Evolutionary conservation across 768 basidiomycete species (phyloP), one percentile per base, ranked within the genome.

Genomic region (Daedaleopsis nitida): DNA sequence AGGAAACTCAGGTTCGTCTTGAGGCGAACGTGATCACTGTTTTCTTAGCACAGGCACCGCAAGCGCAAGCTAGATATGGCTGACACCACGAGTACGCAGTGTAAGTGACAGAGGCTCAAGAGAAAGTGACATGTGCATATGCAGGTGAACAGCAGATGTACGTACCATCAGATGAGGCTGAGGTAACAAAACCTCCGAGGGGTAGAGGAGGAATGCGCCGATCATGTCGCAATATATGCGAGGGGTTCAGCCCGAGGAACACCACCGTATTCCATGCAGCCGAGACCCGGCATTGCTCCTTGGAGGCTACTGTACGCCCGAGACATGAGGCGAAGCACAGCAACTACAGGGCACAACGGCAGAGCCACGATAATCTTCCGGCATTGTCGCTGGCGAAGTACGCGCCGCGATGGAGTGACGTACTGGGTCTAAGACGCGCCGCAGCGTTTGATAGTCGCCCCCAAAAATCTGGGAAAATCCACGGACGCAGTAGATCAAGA

Each of bases 311-410:
- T 21, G 47, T 32, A 32, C 27, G 27, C 27, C 27, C 27, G 27
- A 32, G 27, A 32, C 27, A 32, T 32, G 3, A 32, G 27, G 27
- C 27, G 27, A 32, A 7, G 27, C 27, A 32, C 27, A 32, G n/a
- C n/a, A n/a, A n/a, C n/a, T n/a, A 32, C 27, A 49, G 1, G 19
- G 27, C 51, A 35, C n/a, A 13, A 35, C 17, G 32, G 5, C n/a
- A 17, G 44, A 44, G n/a, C 52, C 19, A 62, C 61, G 61, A 58
- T 47, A 55, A 54, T 58, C 39, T 37, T 62, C 61, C 61, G 61
- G 56, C 43, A 19, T 48, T 47, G 56, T 32, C 14, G 51, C 51
- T 21, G 32, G 51, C 51, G 34, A n/a, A 51, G 49, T 48, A 23
- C 48, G 51, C 27, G 39, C n/a, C n/a, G 48, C 45, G 43, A 55